These are phyloP conservation scores for Pseudogymnoascus sp. DNA, from an alignment of 2,329 filamentous ascomycete genomes.

Conservation along the genomic window DNA sequence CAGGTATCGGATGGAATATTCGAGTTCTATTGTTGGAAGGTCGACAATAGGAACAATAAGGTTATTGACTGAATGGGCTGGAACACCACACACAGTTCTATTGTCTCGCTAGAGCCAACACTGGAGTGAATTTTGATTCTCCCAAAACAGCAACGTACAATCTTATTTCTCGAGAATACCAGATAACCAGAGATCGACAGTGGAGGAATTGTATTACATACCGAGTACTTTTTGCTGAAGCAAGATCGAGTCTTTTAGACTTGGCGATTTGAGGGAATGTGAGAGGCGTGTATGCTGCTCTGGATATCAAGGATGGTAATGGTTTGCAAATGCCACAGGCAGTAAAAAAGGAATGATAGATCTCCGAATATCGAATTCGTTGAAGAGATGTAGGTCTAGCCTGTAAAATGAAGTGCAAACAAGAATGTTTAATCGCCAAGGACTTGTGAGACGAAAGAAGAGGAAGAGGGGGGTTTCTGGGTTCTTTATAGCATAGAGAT, in stretches of 20 bases:
- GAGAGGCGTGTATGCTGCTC: background rate
- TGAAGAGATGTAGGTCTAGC: conserved; percentile 7
- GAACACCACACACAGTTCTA: background rate
- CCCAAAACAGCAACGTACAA: background rate
- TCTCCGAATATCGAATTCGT: conserved; percentile 7
- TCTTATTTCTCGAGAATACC: background rate
- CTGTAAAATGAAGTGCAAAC: conserved; percentile 8
- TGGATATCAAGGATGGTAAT: conserved; percentile 1
- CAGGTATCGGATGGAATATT: background rate
- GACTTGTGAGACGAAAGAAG: conserved; percentile 4
- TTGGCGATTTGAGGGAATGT: conserved; percentile 7
- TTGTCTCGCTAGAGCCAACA: conserved; percentile 2
- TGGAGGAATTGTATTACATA: background rate
- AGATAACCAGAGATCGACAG: background rate
- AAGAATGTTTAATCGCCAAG: conserved; percentile 7
- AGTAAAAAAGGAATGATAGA: conserved; percentile 5
- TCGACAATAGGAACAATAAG: background rate
- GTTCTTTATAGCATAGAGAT: conserved; percentile 6
- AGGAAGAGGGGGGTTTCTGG: background rate
- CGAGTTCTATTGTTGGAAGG: background rate
- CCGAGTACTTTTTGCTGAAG: background rate
- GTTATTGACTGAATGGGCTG: background rate
- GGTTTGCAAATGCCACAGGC: conserved; percentile 5
- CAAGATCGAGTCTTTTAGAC: background rate
- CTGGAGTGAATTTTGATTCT: background rate